Percentiles rank a stretch among this genome's conserved stretches.
phyloP scores from a whole-genome alignment of 345 rosid genomes.

The Acer negundo region DNA sequence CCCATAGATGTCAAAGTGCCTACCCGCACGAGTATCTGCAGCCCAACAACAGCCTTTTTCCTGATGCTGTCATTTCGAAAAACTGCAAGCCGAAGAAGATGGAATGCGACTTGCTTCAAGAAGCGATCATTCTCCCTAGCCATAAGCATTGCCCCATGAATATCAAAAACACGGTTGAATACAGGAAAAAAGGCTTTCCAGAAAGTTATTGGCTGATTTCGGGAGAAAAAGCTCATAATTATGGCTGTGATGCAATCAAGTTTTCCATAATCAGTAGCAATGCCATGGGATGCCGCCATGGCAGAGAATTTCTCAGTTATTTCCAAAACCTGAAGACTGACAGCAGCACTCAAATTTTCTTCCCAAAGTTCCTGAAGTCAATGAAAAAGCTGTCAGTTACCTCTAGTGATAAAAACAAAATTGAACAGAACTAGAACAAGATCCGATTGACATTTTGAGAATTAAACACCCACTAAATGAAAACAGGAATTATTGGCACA shows the following conservation, averaged over 20 bases:
- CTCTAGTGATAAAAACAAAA: constrained; percentile 7
- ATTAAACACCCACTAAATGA: not conserved
- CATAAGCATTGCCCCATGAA: constrained; percentile 95
- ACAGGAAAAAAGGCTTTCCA: constrained; percentile 91
- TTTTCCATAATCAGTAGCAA: constrained; percentile 97
- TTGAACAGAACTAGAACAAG: constrained; percentile 15
- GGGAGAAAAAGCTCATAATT: constrained; percentile 84
- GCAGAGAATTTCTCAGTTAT: constrained; percentile 80
- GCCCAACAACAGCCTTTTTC: constrained; percentile 93
- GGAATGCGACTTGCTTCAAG: constrained; percentile 95
- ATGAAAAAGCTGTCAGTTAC: constrained; percentile 26
- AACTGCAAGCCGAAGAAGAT: constrained; percentile 94
- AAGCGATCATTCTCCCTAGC: constrained; percentile 99
- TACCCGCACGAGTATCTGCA: constrained; percentile 94
- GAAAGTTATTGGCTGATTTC: constrained; percentile 88
- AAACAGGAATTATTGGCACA: constrained; percentile 2
- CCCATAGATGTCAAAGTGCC: constrained; percentile 30
- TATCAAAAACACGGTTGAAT: constrained; percentile 74
- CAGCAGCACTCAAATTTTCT: constrained; percentile 97
- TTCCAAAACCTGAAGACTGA: constrained; percentile 97
- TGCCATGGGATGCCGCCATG: constrained; percentile 86
- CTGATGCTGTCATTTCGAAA: constrained; percentile 92
- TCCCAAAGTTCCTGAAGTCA: constrained; percentile 96
- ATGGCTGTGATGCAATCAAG: constrained; percentile 92
- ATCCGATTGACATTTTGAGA: not conserved